These are phyloP conservation scores for Pleurotus cornucopiae DNA, from an alignment of 768 basidiomycete species.

Conservation along the genomic window DNA sequence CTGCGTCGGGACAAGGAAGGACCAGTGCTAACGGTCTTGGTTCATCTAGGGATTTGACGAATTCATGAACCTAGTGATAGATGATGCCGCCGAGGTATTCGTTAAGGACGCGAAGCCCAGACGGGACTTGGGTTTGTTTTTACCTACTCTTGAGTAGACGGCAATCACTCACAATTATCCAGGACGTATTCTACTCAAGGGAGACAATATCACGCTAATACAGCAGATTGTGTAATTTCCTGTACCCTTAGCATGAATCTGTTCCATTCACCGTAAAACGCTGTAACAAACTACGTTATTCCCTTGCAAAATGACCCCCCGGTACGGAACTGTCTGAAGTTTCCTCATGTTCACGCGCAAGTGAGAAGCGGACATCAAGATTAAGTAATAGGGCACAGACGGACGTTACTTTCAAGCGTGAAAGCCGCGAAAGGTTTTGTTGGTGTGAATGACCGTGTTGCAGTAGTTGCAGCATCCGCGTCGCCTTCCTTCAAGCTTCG, in stretches of 20 bases:
- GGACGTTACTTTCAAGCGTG: no score
- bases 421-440: no score
- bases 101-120: slow-evolving; percentile 86
- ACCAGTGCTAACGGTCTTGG: neutral
- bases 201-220: slow-evolving; percentile 98
- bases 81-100: slow-evolving; percentile 90
- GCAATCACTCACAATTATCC: neutral
- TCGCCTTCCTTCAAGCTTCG: neutral
- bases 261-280: neutral
- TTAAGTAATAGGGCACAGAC: no score
- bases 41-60: slow-evolving; percentile 91
- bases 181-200: slow-evolving; percentile 96
- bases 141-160: neutral
- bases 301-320: neutral
- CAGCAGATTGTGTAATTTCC: slow-evolving; percentile 50
- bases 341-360: no score
- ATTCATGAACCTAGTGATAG: slow-evolving; percentile 97
- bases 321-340: neutral
- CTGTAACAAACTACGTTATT: neutral
- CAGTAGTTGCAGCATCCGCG: no score
- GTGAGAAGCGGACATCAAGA: no score
- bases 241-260: neutral
- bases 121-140: slow-evolving; percentile 69
- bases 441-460: no score
- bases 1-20: neutral